phyloP scores from a whole-genome alignment of 495 filamentous ascomycete genomes.

The Apodospora peruviana region DNA sequence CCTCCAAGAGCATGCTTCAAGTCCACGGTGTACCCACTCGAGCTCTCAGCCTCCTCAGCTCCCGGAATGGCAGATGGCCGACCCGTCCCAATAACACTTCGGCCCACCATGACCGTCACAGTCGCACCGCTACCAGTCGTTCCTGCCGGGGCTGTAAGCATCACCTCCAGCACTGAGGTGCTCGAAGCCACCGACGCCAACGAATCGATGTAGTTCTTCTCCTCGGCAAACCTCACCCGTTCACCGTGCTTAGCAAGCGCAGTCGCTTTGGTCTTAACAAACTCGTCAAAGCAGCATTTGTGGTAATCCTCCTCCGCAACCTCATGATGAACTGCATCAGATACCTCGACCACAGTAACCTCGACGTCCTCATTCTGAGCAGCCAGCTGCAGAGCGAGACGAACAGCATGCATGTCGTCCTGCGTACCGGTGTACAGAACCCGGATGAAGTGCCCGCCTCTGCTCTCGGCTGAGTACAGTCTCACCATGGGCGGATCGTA shows the following conservation, averaged over 20 bases:
- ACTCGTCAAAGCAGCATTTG: neutral
- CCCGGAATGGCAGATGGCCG: neutral
- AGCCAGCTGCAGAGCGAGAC: conserved; percentile 67
- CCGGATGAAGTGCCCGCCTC: conserved; percentile 50
- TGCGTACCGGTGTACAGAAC: conserved; percentile 73
- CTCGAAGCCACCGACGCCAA: neutral
- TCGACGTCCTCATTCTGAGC: conserved; percentile 48
- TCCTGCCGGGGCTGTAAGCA: neutral
- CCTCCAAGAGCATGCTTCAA: neutral
- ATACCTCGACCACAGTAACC: neutral
- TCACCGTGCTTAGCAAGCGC: neutral
- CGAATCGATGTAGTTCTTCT: neutral
- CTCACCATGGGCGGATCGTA: conserved; percentile 49
- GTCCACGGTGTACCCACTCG: neutral
- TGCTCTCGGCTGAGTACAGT: conserved; percentile 47
- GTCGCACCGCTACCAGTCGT: neutral
- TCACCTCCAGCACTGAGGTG: neutral
- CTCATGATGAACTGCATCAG: neutral
- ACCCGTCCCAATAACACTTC: neutral
- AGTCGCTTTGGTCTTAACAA: neutral
- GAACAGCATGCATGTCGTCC: conserved; percentile 73
- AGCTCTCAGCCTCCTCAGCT: neutral
- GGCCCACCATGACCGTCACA: neutral
- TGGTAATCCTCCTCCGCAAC: neutral
- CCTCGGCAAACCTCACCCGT: neutral